Evolutionary conservation across 164 flowering plant genomes (phyloP).

Genomic region (Vitis riparia): DNA sequence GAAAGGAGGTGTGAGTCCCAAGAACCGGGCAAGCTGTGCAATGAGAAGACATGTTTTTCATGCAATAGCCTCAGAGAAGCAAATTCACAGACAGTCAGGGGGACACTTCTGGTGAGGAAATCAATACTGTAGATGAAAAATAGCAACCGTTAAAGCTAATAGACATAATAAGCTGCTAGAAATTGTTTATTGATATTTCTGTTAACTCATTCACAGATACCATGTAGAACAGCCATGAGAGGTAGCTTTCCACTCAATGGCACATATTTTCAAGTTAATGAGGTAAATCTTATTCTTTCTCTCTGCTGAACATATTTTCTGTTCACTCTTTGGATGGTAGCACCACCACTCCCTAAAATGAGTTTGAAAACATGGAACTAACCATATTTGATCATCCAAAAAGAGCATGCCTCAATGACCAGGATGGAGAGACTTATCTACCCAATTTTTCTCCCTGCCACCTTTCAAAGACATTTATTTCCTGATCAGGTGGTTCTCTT

Average conservation of each 20-base stretch:
- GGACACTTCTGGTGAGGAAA: conserved; percentile 58
- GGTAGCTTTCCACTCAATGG: conserved; percentile 92
- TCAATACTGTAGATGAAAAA: not conserved
- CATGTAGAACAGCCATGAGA: conserved; percentile 80
- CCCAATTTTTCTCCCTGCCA: not conserved
- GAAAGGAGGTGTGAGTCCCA: conserved; percentile 39
- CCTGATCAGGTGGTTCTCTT: no score
- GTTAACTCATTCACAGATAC: conserved; percentile 47
- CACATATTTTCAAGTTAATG: conserved; percentile 96
- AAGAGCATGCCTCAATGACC: not conserved
- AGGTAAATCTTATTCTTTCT: conserved; percentile 35
- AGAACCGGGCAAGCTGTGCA: conserved; percentile 37
- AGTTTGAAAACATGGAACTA: not conserved
- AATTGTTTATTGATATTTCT: conserved; percentile 1
- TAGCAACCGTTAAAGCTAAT: not conserved
- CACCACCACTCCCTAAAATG: no score
- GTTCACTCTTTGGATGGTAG: no score
- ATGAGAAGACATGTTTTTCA: conserved; percentile 44
- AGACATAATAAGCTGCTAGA: not conserved
- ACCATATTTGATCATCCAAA: not conserved
- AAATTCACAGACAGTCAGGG: conserved; percentile 51
- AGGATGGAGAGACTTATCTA: not conserved
- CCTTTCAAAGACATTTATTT: not conserved
- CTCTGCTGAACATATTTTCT: not conserved
- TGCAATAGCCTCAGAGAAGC: conserved; percentile 60